Evolutionary conservation across 2,329 filamentous ascomycete genomes (phyloP).

Genomic region (Fusarium xylarioides): DNA sequence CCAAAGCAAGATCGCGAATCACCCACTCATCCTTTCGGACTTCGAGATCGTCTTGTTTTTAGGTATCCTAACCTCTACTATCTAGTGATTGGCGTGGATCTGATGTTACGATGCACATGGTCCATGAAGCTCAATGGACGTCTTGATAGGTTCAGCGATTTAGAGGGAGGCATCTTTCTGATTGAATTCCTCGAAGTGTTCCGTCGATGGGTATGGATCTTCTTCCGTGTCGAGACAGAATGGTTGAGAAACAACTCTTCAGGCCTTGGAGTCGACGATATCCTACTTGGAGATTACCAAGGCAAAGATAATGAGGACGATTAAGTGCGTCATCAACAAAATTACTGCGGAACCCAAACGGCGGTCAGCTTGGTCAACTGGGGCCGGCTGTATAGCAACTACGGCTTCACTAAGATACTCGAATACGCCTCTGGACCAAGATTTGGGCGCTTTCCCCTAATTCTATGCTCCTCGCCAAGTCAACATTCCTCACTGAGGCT

Average conservation of each 20-base stretch:
- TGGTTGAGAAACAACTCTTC: slow-evolving; percentile 71
- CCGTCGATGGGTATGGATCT: slow-evolving; percentile 95
- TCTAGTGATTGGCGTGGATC: slow-evolving; percentile 77
- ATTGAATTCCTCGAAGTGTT: slow-evolving; percentile 88
- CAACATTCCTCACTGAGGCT: slow-evolving; percentile 6
- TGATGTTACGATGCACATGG: slow-evolving; percentile 90
- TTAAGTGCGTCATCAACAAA: slow-evolving; percentile 28
- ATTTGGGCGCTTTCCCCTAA: slow-evolving; percentile 6
- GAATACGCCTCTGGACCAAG: slow-evolving; percentile 14
- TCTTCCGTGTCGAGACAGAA: slow-evolving; percentile 94
- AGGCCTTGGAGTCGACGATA: slow-evolving; percentile 71
- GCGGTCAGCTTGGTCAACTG: slow-evolving; percentile 15
- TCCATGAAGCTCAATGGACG: slow-evolving; percentile 84
- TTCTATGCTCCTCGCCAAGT: neutral
- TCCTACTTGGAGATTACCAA: slow-evolving; percentile 77
- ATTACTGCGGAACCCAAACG: slow-evolving; percentile 6
- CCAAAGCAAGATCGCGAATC: slow-evolving; percentile 63
- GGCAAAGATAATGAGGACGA: slow-evolving; percentile 63
- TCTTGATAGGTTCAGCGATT: slow-evolving; percentile 83
- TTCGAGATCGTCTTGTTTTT: slow-evolving; percentile 80
- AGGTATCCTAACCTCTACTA: slow-evolving; percentile 82
- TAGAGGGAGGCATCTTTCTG: slow-evolving; percentile 88
- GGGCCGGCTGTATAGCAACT: slow-evolving; percentile 34
- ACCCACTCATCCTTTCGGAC: slow-evolving; percentile 76
- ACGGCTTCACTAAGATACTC: slow-evolving; percentile 23